Base-by-base conservation (phyloP, 2,329 filamentous ascomycete species). In the Ophiostoma sp. region DNA sequence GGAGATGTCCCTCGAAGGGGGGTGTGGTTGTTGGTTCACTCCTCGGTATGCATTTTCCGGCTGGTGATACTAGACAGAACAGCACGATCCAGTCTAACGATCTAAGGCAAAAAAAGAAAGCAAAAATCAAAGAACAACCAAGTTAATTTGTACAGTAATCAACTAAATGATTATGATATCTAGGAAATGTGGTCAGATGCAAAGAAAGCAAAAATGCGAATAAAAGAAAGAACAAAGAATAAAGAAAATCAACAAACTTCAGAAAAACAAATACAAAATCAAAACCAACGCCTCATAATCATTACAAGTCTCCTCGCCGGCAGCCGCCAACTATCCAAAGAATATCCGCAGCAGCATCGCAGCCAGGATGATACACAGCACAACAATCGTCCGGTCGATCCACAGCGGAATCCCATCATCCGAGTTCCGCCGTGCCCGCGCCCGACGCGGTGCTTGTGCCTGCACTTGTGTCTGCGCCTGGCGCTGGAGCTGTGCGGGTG, bases 311-410 rank as follows among this genome's bases (percentile, higher is more conserved):
- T 5, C 20, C 27, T 7, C 68, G 1, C 7, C 3, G 15, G 10
- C 23, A 23, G 7, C 17, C 5, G 41, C 36, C 36, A 39, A 48
- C 57, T 65, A 66, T 41, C 67, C 67, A 31, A 72, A 44, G 31
- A 72, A 13, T 66, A 75, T 36, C 36, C 86, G 89, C 70, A 87
- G 72, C 31, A 97, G 81, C 82, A 96, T 86, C 31, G 91, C 86
- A 3, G 91, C 86, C 4, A 97, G 81, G 35, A 91, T 82, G 17
- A 92, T 83, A 0, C 92, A 82, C 23, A 97, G 79, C 7, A 87
- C 89, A 31, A 89, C 87, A 74, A 97, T 97, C 52, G 89, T 86
- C 73, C 91, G 87, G 78, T 97, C 94, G 23, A 97, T 83, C 90
- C 92, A 96, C 15, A 88, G 80, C 1, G 89, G 86, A 20, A 91